Conservation (phyloP, 352 stramenopile genomes). For the Phytopythium chamaehyphon region DNA sequence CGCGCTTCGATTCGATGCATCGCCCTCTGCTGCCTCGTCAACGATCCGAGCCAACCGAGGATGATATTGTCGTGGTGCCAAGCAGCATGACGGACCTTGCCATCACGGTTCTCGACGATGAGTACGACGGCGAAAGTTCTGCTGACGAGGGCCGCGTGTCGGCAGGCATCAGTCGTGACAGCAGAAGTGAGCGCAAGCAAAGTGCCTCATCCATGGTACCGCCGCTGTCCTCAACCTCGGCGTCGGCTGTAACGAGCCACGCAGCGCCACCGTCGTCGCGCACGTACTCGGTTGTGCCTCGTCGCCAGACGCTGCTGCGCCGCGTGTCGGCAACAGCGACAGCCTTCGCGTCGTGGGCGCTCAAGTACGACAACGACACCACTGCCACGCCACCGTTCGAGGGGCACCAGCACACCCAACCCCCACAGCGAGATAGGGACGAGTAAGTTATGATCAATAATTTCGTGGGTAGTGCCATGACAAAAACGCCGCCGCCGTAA, state of each 20-base stretch:
- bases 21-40: slow-evolving; percentile 22
- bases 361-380: slow-evolving; percentile 23
- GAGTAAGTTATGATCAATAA: no score
- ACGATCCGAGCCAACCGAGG: slow-evolving; percentile 17
- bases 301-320: slow-evolving; percentile 19
- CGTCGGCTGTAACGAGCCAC: not conserved
- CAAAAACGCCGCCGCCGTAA: no score
- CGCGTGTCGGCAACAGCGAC: slow-evolving; percentile 25
- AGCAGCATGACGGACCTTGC: slow-evolving; percentile 9
- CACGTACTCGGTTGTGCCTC: slow-evolving; percentile 26
- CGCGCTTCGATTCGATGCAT: slow-evolving; percentile 23
- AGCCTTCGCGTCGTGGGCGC: slow-evolving; percentile 24
- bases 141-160: slow-evolving; percentile 16
- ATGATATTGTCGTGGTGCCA: slow-evolving; percentile 35
- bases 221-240: not conserved
- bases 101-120: slow-evolving; percentile 13
- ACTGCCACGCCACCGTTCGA: no score
- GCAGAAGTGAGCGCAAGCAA: not conserved
- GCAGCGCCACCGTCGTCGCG: slow-evolving; percentile 5
- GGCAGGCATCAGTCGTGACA: slow-evolving; percentile 12
- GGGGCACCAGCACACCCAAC: no score
- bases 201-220: not conserved
- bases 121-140: slow-evolving; percentile 17
- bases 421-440: no score
- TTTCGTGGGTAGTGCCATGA: no score